Conservation (phyloP, 306 rosid species). For the Rosa multiflora region DNA sequence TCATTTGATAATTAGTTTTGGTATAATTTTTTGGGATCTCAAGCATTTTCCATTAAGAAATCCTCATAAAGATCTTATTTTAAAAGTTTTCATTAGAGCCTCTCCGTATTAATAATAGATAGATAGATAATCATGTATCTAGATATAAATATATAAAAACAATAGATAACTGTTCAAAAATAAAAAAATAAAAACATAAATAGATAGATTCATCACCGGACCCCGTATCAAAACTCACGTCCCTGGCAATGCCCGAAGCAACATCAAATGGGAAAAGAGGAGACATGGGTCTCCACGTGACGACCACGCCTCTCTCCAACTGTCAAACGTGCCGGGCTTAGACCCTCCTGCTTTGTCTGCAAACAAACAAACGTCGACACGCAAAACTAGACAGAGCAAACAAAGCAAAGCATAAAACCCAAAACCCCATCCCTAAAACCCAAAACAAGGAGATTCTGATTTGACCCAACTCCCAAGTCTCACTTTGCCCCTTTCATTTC, state of each 20-base stretch:
- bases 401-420: not conserved
- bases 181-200: too few species aligned
- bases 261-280: not conserved
- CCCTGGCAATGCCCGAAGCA: not conserved
- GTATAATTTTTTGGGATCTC: too few species aligned
- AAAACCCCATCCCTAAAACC: not conserved
- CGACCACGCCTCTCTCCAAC: not conserved
- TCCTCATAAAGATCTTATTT: too few species aligned
- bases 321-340: not conserved
- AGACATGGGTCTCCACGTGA: not conserved
- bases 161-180: too few species aligned
- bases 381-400: not conserved
- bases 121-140: too few species aligned
- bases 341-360: not conserved
- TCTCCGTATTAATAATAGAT: too few species aligned
- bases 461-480: not conserved
- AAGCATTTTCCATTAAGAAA: too few species aligned
- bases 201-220: too few species aligned
- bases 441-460: not conserved
- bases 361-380: not conserved
- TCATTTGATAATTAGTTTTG: too few species aligned
- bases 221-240: too few species aligned
- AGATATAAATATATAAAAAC: too few species aligned
- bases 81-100: too few species aligned
- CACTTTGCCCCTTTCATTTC: not conserved